phyloP scores from a whole-genome alignment of 75 land plant species.

The Ceratopteris richardii region DNA sequence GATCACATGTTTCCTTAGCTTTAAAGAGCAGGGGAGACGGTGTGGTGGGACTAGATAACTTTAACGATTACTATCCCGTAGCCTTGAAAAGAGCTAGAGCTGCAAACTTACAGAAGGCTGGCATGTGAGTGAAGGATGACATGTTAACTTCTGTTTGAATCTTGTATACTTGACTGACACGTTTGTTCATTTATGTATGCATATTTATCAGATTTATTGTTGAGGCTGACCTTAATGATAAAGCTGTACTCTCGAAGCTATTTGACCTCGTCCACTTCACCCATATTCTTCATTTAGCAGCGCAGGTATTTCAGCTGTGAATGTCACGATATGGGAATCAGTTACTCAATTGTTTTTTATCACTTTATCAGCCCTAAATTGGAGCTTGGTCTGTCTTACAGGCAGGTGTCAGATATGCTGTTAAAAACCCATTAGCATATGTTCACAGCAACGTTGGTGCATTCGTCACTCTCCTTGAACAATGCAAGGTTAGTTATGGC shows the following conservation, averaged over 20 bases:
- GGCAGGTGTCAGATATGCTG: conserved; percentile 23
- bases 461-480: conserved; percentile 23
- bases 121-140: conserved; percentile 9
- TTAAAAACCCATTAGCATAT: conserved; percentile 22
- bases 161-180: too few species aligned
- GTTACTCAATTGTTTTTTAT: too few species aligned
- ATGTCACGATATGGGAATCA: too few species aligned
- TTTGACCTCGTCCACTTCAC: conserved; percentile 33
- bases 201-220: conserved; percentile 15
- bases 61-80: conserved; percentile 59
- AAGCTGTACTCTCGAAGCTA: conserved; percentile 17
- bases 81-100: conserved; percentile 51
- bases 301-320: conserved; percentile 11
- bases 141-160: too few species aligned
- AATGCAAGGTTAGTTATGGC: conserved; percentile 16
- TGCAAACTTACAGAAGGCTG: conserved; percentile 5
- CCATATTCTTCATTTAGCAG: conserved; percentile 30
- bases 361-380: too few species aligned
- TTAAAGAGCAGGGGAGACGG: conserved; percentile 69
- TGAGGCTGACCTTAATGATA: conserved; percentile 36
- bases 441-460: conserved; percentile 29
- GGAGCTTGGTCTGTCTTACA: neutral
- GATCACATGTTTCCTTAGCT: conserved; percentile 38
- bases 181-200: neutral
- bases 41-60: conserved; percentile 61